phyloP scores from a whole-genome alignment of 768 basidiomycete species.

The Cystofilobasidium macerans region DNA sequence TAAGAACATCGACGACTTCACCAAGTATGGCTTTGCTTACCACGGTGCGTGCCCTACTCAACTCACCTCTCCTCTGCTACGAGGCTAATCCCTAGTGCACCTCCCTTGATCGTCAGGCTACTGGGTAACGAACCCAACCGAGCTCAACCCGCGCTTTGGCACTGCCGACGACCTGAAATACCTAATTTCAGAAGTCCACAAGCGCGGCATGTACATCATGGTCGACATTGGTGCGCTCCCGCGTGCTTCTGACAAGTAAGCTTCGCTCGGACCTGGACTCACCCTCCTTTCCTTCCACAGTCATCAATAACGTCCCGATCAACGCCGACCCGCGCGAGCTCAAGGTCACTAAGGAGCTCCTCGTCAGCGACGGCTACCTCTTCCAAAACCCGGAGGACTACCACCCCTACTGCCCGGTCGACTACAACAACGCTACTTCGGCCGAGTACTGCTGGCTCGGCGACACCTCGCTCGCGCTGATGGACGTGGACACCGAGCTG shows the following conservation, averaged over 20 bases:
- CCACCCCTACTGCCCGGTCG: constrained; percentile 66
- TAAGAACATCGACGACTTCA: constrained; percentile 21
- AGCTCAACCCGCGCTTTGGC: constrained; percentile 60
- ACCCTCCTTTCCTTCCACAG: constrained; percentile 30
- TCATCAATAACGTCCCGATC: constrained; percentile 68
- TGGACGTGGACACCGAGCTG: constrained; percentile 68
- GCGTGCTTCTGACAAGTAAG: too few species aligned
- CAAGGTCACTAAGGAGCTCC: constrained; percentile 48
- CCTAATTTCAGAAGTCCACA: constrained; percentile 56
- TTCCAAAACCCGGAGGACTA: constrained; percentile 38
- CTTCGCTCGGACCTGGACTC: too few species aligned
- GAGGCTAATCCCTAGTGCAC: not conserved
- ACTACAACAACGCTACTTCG: constrained; percentile 57
- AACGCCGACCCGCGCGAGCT: constrained; percentile 44
- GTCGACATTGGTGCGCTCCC: not conserved
- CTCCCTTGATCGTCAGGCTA: constrained; percentile 16
- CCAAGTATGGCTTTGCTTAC: constrained; percentile 23
- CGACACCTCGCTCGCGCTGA: constrained; percentile 58
- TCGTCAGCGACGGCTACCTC: constrained; percentile 37
- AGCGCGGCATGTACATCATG: constrained; percentile 55
- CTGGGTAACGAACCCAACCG: constrained; percentile 22
- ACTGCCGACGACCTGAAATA: constrained; percentile 59
- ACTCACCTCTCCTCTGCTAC: not conserved
- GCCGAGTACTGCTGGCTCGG: constrained; percentile 71
- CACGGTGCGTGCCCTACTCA: constrained; percentile 16